phyloP scores from a whole-genome alignment of 2,329 filamentous ascomycete genomes.

The Colletotrichum siamense region DNA sequence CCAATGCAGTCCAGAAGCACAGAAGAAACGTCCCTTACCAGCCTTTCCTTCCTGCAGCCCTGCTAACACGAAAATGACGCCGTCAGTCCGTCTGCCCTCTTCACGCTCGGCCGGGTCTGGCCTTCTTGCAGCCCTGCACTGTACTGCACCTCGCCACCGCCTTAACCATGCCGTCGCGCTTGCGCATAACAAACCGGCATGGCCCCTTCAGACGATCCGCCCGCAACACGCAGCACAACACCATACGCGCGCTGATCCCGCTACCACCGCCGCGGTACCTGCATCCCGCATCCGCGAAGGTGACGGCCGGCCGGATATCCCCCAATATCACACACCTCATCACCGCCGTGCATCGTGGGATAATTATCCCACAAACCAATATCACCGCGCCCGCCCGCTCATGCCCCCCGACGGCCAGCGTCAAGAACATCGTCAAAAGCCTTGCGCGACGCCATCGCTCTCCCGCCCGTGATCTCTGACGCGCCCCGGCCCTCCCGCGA shows the following conservation, averaged over 20 bases:
- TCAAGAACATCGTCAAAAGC: neutral
- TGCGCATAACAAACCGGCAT: neutral
- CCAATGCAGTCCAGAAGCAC: neutral
- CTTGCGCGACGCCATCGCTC: neutral
- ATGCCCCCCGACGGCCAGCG: neutral
- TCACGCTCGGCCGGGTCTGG: slow-evolving; percentile 6
- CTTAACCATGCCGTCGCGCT: slow-evolving; percentile 2
- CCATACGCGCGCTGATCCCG: neutral
- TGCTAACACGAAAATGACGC: neutral
- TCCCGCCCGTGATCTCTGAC: neutral
- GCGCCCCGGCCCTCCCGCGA: slow-evolving; percentile 5
- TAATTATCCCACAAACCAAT: neutral
- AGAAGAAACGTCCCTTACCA: neutral
- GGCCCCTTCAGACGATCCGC: neutral
- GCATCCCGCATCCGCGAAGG: neutral
- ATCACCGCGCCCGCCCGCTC: neutral
- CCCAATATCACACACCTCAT: neutral
- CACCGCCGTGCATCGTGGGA: neutral
- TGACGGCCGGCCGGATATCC: neutral
- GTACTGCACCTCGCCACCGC: neutral
- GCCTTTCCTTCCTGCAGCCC: neutral
- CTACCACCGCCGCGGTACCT: neutral
- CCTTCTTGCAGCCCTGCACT: neutral
- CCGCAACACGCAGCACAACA: neutral
- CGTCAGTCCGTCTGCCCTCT: neutral